phyloP scores from a whole-genome alignment of 1,139 yeast species.

The Candida buenavistaensis region DNA sequence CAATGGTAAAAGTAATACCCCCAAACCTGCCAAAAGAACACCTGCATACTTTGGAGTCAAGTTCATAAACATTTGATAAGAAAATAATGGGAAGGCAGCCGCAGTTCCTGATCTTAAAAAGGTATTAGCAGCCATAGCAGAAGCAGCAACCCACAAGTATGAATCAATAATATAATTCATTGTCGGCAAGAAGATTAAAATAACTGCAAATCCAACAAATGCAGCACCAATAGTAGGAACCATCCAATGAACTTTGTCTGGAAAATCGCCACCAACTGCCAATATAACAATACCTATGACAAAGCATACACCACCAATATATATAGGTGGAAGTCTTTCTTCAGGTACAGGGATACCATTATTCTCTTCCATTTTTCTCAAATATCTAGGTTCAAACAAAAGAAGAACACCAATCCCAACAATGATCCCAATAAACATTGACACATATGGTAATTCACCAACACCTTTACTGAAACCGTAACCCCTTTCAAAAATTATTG shows the following conservation, averaged over 20 bases:
- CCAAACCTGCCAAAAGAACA: constrained; percentile 69
- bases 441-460: constrained; percentile 62
- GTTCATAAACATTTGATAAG: constrained; percentile 66
- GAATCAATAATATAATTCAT: constrained; percentile 80
- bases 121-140: constrained; percentile 88
- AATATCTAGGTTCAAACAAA: constrained; percentile 27
- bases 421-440: constrained; percentile 60
- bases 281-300: constrained; percentile 82
- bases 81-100: constrained; percentile 51
- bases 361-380: constrained; percentile 29
- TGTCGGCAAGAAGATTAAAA: constrained; percentile 75
- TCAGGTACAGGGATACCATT: constrained; percentile 73
- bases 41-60: constrained; percentile 87
- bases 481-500: constrained; percentile 64
- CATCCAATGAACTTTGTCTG: constrained; percentile 70
- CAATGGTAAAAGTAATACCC: constrained; percentile 62
- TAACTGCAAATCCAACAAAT: constrained; percentile 71
- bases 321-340: constrained; percentile 73
- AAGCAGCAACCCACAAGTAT: constrained; percentile 77
- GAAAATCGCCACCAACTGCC: constrained; percentile 81
- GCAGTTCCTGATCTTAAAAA: constrained; percentile 64
- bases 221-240: constrained; percentile 77
- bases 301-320: constrained; percentile 65
- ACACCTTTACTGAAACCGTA: constrained; percentile 57
- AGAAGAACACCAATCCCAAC: constrained; percentile 50